Percentiles rank a stretch among this genome's conserved stretches.
phyloP scores from a whole-genome alignment of 2,329 filamentous ascomycete species.

The Venturia nashicola region DNA sequence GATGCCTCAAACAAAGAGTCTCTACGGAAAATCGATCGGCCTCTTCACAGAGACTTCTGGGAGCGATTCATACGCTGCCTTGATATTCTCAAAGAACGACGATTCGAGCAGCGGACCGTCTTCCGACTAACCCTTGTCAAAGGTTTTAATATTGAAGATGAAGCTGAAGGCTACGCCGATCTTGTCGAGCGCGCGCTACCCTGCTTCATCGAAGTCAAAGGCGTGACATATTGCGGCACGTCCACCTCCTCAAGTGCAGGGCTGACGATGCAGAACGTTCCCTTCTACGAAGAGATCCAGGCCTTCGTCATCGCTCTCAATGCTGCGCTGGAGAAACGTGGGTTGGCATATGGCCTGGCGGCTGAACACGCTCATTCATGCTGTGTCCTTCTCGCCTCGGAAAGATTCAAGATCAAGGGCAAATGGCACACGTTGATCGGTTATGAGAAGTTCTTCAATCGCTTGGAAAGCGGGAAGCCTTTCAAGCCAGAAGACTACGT shows the following conservation, averaged over 20 bases:
- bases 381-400: slow-evolving; percentile 76
- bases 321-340: slow-evolving; percentile 52
- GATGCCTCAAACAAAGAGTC: slow-evolving; percentile 86
- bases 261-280: slow-evolving; percentile 93
- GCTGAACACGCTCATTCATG: slow-evolving; percentile 94
- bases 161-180: slow-evolving; percentile 79
- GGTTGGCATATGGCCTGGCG: slow-evolving; percentile 76
- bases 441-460: slow-evolving; percentile 76
- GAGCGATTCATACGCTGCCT: slow-evolving; percentile 86
- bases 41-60: slow-evolving; percentile 94
- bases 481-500: slow-evolving; percentile 84
- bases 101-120: slow-evolving; percentile 80
- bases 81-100: slow-evolving; percentile 73
- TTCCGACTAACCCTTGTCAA: slow-evolving; percentile 94
- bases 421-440: slow-evolving; percentile 90
- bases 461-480: slow-evolving; percentile 52
- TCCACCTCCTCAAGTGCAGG: slow-evolving; percentile 73
- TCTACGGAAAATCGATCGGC: slow-evolving; percentile 77
- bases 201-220: slow-evolving; percentile 91
- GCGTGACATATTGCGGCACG: slow-evolving; percentile 93
- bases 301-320: slow-evolving; percentile 71
- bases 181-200: slow-evolving; percentile 78
- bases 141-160: slow-evolving; percentile 94
- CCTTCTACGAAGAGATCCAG: slow-evolving; percentile 84
- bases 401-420: slow-evolving; percentile 62